A percentile compares a stretch with the other conserved stretches of the same genome.
Conservation (phyloP, 106 monocot species). For the Dioscorea alata region DNA sequence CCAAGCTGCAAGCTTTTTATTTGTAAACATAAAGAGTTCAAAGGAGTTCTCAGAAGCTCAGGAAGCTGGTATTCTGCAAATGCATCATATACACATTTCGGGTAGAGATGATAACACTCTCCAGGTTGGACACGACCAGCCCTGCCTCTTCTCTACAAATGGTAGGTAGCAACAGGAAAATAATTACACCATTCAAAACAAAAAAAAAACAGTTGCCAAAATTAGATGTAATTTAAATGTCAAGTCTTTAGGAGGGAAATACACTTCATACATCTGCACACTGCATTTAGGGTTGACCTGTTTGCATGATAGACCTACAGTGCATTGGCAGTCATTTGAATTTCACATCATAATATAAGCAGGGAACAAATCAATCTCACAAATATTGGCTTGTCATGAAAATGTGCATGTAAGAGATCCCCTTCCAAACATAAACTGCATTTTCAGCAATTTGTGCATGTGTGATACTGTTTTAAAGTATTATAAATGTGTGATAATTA, state of each 20-base stretch:
- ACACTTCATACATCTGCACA: neutral
- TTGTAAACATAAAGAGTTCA: constrained; percentile 95
- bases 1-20: constrained; percentile 97
- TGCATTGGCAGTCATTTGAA: too few species aligned
- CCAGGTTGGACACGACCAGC: constrained; percentile 99
- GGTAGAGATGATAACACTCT: constrained; percentile 97
- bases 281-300: too few species aligned
- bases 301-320: too few species aligned
- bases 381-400: too few species aligned
- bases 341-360: too few species aligned
- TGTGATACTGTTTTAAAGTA: too few species aligned
- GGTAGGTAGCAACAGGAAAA: constrained; percentile 6
- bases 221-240: neutral
- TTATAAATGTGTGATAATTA: too few species aligned
- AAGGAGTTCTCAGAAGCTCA: constrained; percentile 92
- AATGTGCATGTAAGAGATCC: too few species aligned
- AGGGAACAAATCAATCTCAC: too few species aligned
- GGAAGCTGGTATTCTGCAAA: constrained; percentile 99
- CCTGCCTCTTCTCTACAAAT: constrained; percentile 89
- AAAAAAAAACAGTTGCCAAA: neutral
- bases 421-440: too few species aligned
- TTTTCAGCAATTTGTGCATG: too few species aligned
- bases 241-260: neutral
- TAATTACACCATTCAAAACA: neutral
- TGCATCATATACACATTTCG: constrained; percentile 95